Evolutionary conservation across 2,329 filamentous ascomycete genomes (phyloP).

Genomic region (Aspergillus quadrilineatus): DNA sequence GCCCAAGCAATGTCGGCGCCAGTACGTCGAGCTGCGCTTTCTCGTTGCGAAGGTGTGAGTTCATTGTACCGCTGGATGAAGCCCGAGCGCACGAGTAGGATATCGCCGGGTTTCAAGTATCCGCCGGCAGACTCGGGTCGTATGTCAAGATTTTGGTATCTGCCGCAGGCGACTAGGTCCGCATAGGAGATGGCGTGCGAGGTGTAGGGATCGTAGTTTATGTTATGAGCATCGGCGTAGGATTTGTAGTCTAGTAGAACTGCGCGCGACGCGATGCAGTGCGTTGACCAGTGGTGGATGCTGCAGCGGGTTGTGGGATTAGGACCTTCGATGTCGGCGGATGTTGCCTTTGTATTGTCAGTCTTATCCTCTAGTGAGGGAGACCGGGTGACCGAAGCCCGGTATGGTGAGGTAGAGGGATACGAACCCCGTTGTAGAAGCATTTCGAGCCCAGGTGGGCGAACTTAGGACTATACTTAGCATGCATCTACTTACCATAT

Average conservation of each 20-base stretch:
- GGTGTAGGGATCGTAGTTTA: conserved; percentile 53
- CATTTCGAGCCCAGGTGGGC: conserved; percentile 37
- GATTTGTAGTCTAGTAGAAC: conserved; percentile 44
- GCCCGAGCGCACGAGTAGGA: conserved; percentile 65
- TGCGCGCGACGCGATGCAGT: conserved; percentile 45
- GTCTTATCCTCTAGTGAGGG: background rate
- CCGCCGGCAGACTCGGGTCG: conserved; percentile 54
- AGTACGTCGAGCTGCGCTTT: conserved; percentile 30
- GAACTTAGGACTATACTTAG: conserved; percentile 29
- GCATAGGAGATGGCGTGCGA: conserved; percentile 54
- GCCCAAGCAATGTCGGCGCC: conserved; percentile 47
- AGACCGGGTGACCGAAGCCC: background rate
- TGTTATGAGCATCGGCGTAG: conserved; percentile 53
- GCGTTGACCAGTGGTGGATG: conserved; percentile 44
- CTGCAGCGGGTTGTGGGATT: conserved; percentile 40
- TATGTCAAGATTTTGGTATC: conserved; percentile 62
- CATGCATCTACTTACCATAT: background rate
- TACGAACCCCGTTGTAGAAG: conserved; percentile 44
- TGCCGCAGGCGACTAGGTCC: conserved; percentile 60
- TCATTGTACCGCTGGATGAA: conserved; percentile 59
- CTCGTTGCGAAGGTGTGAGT: conserved; percentile 38
- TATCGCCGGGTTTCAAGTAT: conserved; percentile 60
- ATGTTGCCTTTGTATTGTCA: conserved; percentile 30
- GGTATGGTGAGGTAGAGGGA: background rate
- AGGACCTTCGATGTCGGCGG: conserved; percentile 35